These are phyloP conservation scores for Nakazawaea wyomingensis DNA, from an alignment of 805 yeast genomes.

Conservation along the genomic window DNA sequence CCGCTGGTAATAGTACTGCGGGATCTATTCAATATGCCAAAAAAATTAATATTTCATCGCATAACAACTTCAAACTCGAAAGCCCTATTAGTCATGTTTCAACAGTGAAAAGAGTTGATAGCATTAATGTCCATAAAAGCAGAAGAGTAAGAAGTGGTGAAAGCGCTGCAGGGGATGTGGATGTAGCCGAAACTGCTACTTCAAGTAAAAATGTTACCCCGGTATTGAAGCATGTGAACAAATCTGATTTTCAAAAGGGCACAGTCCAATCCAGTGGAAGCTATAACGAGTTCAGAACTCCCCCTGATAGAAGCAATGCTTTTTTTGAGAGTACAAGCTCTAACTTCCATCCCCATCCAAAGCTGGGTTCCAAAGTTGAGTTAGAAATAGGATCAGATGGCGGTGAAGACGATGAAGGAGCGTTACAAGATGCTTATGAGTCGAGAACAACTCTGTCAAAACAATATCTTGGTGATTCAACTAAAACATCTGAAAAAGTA, in stretches of 20 bases:
- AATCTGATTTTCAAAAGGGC: background rate
- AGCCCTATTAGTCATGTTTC: background rate
- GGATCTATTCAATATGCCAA: slow-evolving; percentile 3
- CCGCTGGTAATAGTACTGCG: slow-evolving; percentile 1
- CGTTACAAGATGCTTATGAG: background rate
- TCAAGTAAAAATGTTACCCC: background rate
- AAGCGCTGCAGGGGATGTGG: background rate
- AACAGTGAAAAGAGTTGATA: slow-evolving; percentile 11
- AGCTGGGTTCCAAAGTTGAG: slow-evolving; percentile 3
- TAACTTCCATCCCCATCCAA: background rate
- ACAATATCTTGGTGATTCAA: background rate
- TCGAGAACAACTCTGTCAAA: too few species aligned
- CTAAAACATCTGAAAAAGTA: background rate
- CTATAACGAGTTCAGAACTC: slow-evolving; percentile 1
- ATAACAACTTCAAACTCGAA: background rate
- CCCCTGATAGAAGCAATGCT: background rate
- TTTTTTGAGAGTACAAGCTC: background rate
- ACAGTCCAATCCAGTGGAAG: background rate
- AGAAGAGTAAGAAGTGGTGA: slow-evolving; percentile 10
- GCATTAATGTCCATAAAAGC: slow-evolving; percentile 11
- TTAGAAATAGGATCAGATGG: slow-evolving; percentile 4
- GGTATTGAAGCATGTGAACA: background rate
- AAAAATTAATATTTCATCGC: slow-evolving; percentile 8
- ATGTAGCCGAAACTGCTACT: background rate
- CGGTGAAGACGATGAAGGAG: background rate